A percentile compares a stretch with the other conserved stretches of the same genome.
phyloP scores from a whole-genome alignment of 768 basidiomycete genomes.

The Naganishia randhawae region DNA sequence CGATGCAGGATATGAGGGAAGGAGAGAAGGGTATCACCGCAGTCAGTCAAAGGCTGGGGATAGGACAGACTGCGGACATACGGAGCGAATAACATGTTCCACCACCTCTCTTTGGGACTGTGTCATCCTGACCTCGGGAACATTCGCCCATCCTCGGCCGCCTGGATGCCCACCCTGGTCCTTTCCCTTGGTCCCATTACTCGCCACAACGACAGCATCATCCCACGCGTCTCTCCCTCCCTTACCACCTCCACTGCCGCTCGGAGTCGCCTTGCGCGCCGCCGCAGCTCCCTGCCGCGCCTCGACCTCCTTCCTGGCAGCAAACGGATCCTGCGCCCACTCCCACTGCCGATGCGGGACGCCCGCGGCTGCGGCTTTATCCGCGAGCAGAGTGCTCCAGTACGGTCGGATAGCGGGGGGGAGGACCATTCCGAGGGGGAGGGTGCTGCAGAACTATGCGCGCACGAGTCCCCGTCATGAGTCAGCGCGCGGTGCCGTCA shows the following conservation, averaged over 20 bases:
- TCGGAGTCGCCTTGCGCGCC: constrained; percentile 35
- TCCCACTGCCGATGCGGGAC: constrained; percentile 76
- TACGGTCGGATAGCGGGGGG: constrained; percentile 83
- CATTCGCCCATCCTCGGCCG: constrained; percentile 47
- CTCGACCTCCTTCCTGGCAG: constrained; percentile 64
- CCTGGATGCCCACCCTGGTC: constrained; percentile 34
- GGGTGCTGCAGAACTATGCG: constrained; percentile 42
- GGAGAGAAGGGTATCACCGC: too few species aligned
- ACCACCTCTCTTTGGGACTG: constrained; percentile 68
- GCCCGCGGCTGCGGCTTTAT: constrained; percentile 67
- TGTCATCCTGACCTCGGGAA: constrained; percentile 78
- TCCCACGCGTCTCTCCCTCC: constrained; percentile 13
- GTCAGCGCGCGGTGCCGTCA: background rate
- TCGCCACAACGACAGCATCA: background rate
- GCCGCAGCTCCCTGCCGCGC: constrained; percentile 59
- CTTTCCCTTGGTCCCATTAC: too few species aligned
- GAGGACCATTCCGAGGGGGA: constrained; percentile 56
- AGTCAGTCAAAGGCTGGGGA: background rate
- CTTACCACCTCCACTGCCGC: constrained; percentile 51
- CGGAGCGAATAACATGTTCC: constrained; percentile 76
- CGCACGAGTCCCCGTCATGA: background rate
- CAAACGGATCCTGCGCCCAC: constrained; percentile 82
- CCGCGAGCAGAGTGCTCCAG: constrained; percentile 69
- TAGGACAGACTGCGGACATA: constrained; percentile 40
- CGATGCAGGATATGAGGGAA: too few species aligned